These are phyloP conservation scores for Cryphonectria nitschkei DNA, from an alignment of 2,329 filamentous ascomycete genomes.

Conservation along the genomic window DNA sequence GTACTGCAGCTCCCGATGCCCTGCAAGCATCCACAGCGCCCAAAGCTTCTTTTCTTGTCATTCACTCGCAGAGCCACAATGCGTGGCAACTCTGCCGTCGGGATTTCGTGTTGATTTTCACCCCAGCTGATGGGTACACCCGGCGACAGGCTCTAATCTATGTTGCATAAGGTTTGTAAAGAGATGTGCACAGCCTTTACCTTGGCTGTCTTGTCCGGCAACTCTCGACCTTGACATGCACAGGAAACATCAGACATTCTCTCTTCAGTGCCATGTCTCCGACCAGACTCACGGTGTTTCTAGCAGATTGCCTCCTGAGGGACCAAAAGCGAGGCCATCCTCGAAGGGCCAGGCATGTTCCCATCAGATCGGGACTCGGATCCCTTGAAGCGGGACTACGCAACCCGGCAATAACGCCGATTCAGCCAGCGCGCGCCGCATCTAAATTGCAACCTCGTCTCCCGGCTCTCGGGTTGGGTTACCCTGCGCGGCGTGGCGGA, in stretches of 20 bases:
- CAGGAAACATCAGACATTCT: not conserved
- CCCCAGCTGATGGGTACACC: not conserved
- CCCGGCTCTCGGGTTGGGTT: not conserved
- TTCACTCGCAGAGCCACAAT: not conserved
- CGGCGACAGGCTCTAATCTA: not conserved
- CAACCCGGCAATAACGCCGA: not conserved
- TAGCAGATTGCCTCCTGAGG: not conserved
- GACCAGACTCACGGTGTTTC: not conserved
- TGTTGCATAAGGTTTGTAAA: too few species aligned
- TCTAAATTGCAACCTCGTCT: constrained; percentile 15
- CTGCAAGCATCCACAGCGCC: not conserved
- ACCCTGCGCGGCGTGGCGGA: not conserved
- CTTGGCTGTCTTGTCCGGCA: not conserved
- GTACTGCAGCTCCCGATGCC: too few species aligned
- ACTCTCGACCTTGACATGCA: not conserved
- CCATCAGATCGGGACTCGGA: not conserved
- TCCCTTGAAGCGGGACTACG: not conserved
- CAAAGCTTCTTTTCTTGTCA: not conserved
- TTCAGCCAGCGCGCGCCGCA: constrained; percentile 8
- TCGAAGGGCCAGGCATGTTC: not conserved
- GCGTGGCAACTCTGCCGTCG: not conserved
- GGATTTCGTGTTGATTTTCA: not conserved
- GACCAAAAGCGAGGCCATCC: not conserved
- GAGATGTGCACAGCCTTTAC: not conserved
- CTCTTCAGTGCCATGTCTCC: not conserved